Base-by-base conservation (phyloP, 106 monocot species). In the Allium fistulosum region DNA sequence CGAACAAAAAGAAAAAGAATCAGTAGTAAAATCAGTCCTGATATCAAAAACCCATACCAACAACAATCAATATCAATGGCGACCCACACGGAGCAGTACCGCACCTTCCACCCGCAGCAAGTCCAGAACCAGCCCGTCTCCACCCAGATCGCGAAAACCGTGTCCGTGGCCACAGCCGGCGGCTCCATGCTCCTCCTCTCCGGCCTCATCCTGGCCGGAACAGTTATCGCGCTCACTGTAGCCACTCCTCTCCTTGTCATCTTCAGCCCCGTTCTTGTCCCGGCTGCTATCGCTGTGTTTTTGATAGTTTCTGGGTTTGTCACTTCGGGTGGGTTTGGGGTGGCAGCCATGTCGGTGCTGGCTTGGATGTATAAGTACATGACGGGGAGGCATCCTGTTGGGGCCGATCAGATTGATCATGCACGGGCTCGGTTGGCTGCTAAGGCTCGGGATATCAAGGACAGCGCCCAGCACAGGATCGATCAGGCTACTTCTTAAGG, bases 261-360 rank as follows among this genome's bases (percentile, higher is more conserved):
- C 56, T 88, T 93, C 71, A 88, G 88, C 74, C 92, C 92, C 1
- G 83, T 93, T 9, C 92, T 93, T 0, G 83, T 93, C 10, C 93
- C 93, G 18, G 83, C 86, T 4, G 86, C 74, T 46, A 78, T 83
- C 47, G 77, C 71, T 7, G 22, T 89, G 11, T 63, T 66, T n/a
- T 50, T 93, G 17, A 37, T 83, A 9, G 71, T 46, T 1, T 69
- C 71, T n/a, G 93, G 93, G 15, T 89, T 93, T 72, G 46, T 89
- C 72, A 69, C 81, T 4, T 83, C 86, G 0, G 83, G 88, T 0
- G 88, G 88, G 62, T 80, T 93, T 28, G 93, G 93, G 46, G 67
- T 93, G 63, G 93, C 89, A 9, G 88, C 86, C 14, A 53, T 93
- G 62, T 86, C 93, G 51, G 93, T 83, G 67, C 65, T 88, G 61